Evolutionary conservation across 2,329 filamentous ascomycete species (phyloP), one percentile per base, ranked within the genome.

Genomic region (Metarhizium humberi): DNA sequence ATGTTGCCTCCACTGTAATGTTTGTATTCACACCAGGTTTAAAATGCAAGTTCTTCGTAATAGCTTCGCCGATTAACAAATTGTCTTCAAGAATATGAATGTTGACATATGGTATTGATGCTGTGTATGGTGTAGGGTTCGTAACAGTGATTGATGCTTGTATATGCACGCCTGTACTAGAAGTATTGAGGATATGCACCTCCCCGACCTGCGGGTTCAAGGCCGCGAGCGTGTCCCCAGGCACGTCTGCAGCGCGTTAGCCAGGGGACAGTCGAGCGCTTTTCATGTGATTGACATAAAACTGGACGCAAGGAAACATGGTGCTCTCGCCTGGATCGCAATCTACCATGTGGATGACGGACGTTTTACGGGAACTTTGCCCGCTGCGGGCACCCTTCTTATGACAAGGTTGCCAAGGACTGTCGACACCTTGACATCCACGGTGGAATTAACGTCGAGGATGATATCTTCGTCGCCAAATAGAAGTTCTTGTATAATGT

Each of bases 301-400:
- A 52, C 46, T 49, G 42, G 52, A 54, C 53, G 51, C 53, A 57
- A 57, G 59, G 58, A 59, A 62, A 59, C 51, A 58, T 60, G 51
- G 61, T 57, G 58, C 61, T 64, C 59, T 64, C 62, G 61, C 53
- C 30, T 30, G 53, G 52, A 62, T 42, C 25, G 29, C 16, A 36
- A 29, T 64, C 60, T 70, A 68, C 66, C 64, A 67, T 56, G 57
- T 55, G 56, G 63, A 58, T 72, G 78, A 90, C 92, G 84, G 86
- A 96, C 91, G 88, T 82, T 95, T 95, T 76, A 97, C 83, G 72
- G 88, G 88, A 67, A 99, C 85, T 66, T 86, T 82, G 63, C 94
- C 92, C 75, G 91, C 80, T 69, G 84, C 90, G 50, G 92, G 92
- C 64, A 99, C 87, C 61, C 87, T 84, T 70, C 89, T 90, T 64